Base-by-base conservation (phyloP, 176 grass and related monocot species). In the Oryza officinalis region DNA sequence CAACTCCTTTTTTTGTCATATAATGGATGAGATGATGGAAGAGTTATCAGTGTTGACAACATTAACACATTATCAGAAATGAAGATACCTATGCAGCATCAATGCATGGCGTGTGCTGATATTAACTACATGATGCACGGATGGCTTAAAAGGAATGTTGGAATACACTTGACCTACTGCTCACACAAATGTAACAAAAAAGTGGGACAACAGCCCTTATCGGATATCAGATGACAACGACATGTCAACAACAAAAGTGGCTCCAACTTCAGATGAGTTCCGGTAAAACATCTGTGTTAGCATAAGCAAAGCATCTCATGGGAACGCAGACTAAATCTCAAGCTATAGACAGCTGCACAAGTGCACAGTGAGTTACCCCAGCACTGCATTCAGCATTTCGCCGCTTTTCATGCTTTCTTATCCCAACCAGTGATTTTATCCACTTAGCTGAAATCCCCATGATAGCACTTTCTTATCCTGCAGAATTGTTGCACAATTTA, bases 361-460 rank as follows among this genome's bases (percentile, higher is more conserved):
- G 0, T 44, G 17, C 65, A 74, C 0, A 35, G 40, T 61, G 74
- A 43, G 88, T 96, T 88, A 96, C 94, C 25, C 71, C 61, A 46
- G 79, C 30, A 49, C 89, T 86, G 41, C 83, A 89, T 80, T 90
- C 87, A 38, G 63, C 75, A 67, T 75, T 89, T 78, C 60, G 87
- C 14, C 76, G 10, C 12, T 93, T 96, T 5, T 85, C 94, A 60
- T 89, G 81, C 75, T 91, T 96, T 59, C 67, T 89, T 83, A 91
- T 74, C 71, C 94, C 94, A 37, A 96, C 88, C 73, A 96, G 81
- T 71, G 91, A 91, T 77, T 96, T 96, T 10, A 96, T 85, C 94
- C 94, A 96, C 83, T 91, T 96, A 3, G 91, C 64, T 65, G 94
- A 96, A 75, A 96, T 96, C 26, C 94, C 94, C 94, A 91, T 89